phyloP scores from a whole-genome alignment of 371 early-diverging fungal genomes.

The Saksenaea oblongispora region DNA sequence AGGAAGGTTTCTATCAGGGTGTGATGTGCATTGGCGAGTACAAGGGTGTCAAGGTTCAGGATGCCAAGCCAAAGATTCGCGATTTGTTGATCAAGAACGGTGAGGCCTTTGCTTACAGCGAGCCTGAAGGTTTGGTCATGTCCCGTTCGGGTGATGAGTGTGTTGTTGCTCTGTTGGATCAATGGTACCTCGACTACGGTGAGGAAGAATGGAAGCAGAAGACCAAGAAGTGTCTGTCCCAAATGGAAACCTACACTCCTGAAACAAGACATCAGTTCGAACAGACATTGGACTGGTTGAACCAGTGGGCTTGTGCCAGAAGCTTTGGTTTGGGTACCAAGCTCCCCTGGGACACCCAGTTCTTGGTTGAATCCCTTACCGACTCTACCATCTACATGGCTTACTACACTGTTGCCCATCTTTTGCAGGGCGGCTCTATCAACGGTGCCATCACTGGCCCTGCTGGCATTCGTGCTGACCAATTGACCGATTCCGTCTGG shows the following conservation, averaged over 20 bases:
- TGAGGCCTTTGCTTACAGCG: conserved; percentile 90
- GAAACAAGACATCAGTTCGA: conserved; percentile 94
- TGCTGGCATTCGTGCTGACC: conserved; percentile 78
- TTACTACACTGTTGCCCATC: conserved; percentile 98
- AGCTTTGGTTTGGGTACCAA: conserved; percentile 97
- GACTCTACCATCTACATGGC: conserved; percentile 99
- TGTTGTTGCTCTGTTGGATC: conserved; percentile 97
- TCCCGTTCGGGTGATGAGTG: conserved; percentile 98
- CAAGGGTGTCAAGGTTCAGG: conserved; percentile 85
- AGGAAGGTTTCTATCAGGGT: conserved; percentile 97
- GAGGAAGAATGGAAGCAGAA: conserved; percentile 89
- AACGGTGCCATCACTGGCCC: conserved; percentile 86
- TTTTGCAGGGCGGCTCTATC: conserved; percentile 90
- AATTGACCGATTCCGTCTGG: conserved; percentile 97
- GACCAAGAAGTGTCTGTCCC: conserved; percentile 80
- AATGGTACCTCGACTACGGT: conserved; percentile 99
- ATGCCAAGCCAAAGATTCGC: conserved; percentile 89
- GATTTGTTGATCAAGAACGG: conserved; percentile 70
- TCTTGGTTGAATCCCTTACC: conserved; percentile 98
- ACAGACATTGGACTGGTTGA: conserved; percentile 94
- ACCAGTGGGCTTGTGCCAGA: conserved; percentile 99
- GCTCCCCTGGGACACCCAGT: conserved; percentile 97
- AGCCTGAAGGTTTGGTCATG: conserved; percentile 96
- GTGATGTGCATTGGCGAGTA: conserved; percentile 84
- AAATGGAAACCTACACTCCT: conserved; percentile 80